These are phyloP conservation scores for Thelonectria discophora DNA, from an alignment of 2,329 filamentous ascomycete species.

Conservation along the genomic window DNA sequence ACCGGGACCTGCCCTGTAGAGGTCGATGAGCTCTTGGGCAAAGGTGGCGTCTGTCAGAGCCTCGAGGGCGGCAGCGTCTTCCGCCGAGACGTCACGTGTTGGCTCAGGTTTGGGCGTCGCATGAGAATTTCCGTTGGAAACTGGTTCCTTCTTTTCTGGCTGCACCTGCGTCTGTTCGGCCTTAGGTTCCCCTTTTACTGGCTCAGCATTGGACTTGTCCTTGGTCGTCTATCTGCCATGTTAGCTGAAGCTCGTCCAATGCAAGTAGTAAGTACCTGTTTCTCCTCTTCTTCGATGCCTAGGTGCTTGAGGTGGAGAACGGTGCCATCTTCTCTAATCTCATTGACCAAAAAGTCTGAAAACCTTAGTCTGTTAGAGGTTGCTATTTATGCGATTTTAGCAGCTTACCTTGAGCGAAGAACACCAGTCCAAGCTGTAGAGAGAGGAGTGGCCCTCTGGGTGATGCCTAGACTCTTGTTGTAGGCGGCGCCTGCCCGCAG, in stretches of 20 bases:
- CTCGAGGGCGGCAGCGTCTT: constrained; percentile 49
- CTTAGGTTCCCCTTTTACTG: constrained; percentile 22
- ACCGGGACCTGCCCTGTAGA: constrained; percentile 51
- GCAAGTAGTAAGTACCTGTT: constrained; percentile 21
- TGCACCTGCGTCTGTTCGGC: constrained; percentile 30
- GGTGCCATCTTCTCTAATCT: constrained; percentile 78
- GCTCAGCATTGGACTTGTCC: constrained; percentile 26
- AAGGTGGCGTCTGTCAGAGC: constrained; percentile 52
- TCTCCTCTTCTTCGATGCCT: constrained; percentile 38
- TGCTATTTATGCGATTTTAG: neutral
- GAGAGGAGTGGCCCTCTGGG: constrained; percentile 51
- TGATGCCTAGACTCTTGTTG: constrained; percentile 51
- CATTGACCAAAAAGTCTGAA: constrained; percentile 92
- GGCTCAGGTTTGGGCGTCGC: constrained; percentile 32
- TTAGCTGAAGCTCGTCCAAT: constrained; percentile 20
- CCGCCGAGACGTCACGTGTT: constrained; percentile 42
- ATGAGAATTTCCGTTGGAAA: constrained; percentile 31
- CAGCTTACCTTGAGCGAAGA: constrained; percentile 49
- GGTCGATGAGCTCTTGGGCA: constrained; percentile 51
- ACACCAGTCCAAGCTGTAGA: constrained; percentile 51
- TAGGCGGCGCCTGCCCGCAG: constrained; percentile 46
- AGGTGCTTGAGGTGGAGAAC: constrained; percentile 75
- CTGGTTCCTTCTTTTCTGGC: constrained; percentile 27
- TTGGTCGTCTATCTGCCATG: constrained; percentile 25
- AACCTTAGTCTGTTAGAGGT: constrained; percentile 62